Evolutionary conservation across 73 alveolate species (phyloP), one percentile per base, ranked within the genome.

Genomic region (Paramecium primaurelia): DNA sequence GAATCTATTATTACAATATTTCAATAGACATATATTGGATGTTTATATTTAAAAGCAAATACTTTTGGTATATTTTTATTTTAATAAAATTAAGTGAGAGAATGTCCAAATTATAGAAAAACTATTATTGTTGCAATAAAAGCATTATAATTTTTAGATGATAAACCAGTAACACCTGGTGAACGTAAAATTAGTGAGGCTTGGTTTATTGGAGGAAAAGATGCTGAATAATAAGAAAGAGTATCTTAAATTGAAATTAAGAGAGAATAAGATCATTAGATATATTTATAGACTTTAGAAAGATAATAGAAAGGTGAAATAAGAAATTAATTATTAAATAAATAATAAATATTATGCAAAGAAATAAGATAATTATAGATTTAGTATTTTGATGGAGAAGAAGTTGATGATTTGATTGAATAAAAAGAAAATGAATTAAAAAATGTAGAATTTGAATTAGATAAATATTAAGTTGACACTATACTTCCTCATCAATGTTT

Each of bases 121-220:
- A 51, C 64, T 16, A 44, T 89, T 14, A 51, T 54, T 9, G 91
- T 77, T 47, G 59, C 68, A 2, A 69, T 98, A 37, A 96, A 96
- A 11, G 88, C 95, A 2, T 94, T 98, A 58, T 95, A 94, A 92
- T 98, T 96, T 92, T 86, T 98, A 83, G 99, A 98, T 92, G 99
- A 98, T 93, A 93, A 96, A 84, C 99, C 99, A 20, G 98, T 98
- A 32, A 97, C 97, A 80, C 96, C 92, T 9, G 99, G 96, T 47
- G 99, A 98, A 86, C 95, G 98, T 92, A 95, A 98, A 93, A 95
- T 92, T 42, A 99, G 99, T 8, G 95, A 96, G 86, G 99, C 99
- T 1, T 98, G 95, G 92, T 93, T 94, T 30, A 87, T 92, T 58
- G 99, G 99, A 59, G 99, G 99, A 14, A 86, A 94, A 25, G 98